Evolutionary conservation across 805 yeast genomes (phyloP).

Genomic region (Candida xiaguanensis): DNA sequence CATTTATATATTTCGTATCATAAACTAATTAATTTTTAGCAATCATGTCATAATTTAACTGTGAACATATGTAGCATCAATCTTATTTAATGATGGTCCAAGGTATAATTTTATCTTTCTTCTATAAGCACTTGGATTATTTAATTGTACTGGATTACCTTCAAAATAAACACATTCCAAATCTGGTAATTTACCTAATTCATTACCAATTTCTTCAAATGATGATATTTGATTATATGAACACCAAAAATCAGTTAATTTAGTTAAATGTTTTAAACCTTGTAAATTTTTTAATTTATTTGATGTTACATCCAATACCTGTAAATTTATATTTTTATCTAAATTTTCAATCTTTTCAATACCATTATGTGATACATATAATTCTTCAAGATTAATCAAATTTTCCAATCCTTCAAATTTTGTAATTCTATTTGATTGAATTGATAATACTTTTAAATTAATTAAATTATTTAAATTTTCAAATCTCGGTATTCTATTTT

Average conservation of each 20-base stretch:
- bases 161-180: slow-evolving; percentile 91
- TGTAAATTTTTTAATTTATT: slow-evolving; percentile 63
- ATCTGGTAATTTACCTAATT: slow-evolving; percentile 57
- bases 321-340: slow-evolving; percentile 63
- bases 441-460: slow-evolving; percentile 72
- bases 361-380: slow-evolving; percentile 85
- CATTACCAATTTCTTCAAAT: slow-evolving; percentile 65
- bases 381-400: slow-evolving; percentile 70
- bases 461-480: slow-evolving; percentile 57
- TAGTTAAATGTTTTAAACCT: slow-evolving; percentile 57
- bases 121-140: slow-evolving; percentile 77
- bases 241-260: slow-evolving; percentile 94
- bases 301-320: slow-evolving; percentile 76
- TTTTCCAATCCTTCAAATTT: slow-evolving; percentile 79
- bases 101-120: slow-evolving; percentile 73
- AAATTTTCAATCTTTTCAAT: slow-evolving; percentile 72
- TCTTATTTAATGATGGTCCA: slow-evolving; percentile 69
- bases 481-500: slow-evolving; percentile 66
- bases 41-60: slow-evolving; percentile 1
- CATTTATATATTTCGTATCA: too few species aligned
- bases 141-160: slow-evolving; percentile 80
- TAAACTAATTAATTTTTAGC: too few species aligned
- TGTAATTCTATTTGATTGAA: slow-evolving; percentile 79
- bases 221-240: slow-evolving; percentile 68
- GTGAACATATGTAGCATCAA: slow-evolving; percentile 82